Base-by-base conservation (phyloP, 495 filamentous ascomycete species). In the Xylaria bambusicola region DNA sequence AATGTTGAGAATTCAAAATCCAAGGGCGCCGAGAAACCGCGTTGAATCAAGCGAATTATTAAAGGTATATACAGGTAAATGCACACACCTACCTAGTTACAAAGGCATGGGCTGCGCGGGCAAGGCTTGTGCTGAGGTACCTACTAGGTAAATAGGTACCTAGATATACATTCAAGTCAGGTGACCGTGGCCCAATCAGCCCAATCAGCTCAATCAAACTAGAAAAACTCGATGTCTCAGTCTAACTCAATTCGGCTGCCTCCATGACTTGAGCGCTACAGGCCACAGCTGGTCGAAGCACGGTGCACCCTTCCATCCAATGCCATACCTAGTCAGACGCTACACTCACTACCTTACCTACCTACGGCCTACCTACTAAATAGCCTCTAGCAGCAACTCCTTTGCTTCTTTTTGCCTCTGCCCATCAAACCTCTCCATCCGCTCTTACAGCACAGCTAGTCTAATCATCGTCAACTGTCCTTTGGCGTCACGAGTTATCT, bases 401-500 rank as follows among this genome's bases (percentile, higher is more conserved):
- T 60, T 53, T 60, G 49, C 49, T 44, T 60, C 57, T 60, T 60
- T 60, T 60, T 36, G 38, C 42, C 52, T 33, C 40, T 44, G 27
- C 41, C 56, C 20, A 58, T 51, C 50, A 60, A 38, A n/a, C n/a
- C n/a, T 41, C 59, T 59, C 36, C 36, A 7, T 38, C 36, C 3
- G 36, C 3, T 15, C 24, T 15, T 15, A 7, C 35, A 53, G 41
- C 35, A 54, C 52, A 40, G 7, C 8, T 52, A 45, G 60, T 66
- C 66, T 62, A 49, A 27, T 35, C 46, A 66, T 38, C 57, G 18
- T 27, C 36, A 41, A 33, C 41, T 31, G 21, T 27, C 23, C 24
- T 36, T 35, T 21, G 46, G 35, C 35, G 24, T 24, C 36, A 24
- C 35, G 24, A 33, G 29, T 8, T 38, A 33, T 26, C 46, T 15